These are phyloP conservation scores for Cenchrus americanus DNA, from an alignment of 176 grass and related monocot species.

Conservation along the genomic window DNA sequence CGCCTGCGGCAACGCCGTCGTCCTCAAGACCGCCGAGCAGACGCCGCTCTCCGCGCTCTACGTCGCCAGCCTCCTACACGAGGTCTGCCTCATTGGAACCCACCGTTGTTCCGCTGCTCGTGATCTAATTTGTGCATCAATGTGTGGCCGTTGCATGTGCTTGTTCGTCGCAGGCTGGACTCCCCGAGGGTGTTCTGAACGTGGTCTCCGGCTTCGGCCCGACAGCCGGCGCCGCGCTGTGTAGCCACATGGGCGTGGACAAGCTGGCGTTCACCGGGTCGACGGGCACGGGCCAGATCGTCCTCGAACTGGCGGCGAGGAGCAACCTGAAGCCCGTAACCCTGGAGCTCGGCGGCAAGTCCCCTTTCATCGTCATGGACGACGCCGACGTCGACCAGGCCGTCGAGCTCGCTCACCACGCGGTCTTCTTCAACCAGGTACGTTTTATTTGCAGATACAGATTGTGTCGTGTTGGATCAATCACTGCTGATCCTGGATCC, in stretches of 20 bases:
- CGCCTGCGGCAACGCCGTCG: slow-evolving; percentile 85
- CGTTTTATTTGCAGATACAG: not conserved
- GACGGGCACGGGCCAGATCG: slow-evolving; percentile 70
- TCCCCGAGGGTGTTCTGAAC: slow-evolving; percentile 81
- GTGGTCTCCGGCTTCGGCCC: slow-evolving; percentile 85
- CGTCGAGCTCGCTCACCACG: slow-evolving; percentile 86
- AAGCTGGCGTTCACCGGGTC: slow-evolving; percentile 97
- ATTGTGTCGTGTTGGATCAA: not conserved
- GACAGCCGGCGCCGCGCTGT: slow-evolving; percentile 85
- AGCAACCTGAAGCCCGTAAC: slow-evolving; percentile 96
- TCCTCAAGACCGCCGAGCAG: slow-evolving; percentile 89
- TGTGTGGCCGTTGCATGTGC: not conserved
- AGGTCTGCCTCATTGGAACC: slow-evolving; percentile 34
- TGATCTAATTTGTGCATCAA: not conserved
- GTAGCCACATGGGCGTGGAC: slow-evolving; percentile 87
- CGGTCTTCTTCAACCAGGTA: slow-evolving; percentile 99
- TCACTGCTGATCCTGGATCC: not conserved
- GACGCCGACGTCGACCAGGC: slow-evolving; percentile 84
- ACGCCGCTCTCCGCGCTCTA: slow-evolving; percentile 89
- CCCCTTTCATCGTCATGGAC: slow-evolving; percentile 89
- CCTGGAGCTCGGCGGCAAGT: slow-evolving; percentile 95
- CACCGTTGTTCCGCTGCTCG: not conserved
- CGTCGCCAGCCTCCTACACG: slow-evolving; percentile 68
- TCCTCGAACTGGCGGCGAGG: slow-evolving; percentile 86
- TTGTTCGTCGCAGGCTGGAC: slow-evolving; percentile 57